These are phyloP conservation scores for Penicillium tannophilum DNA, from an alignment of 495 filamentous ascomycete species.

Conservation along the genomic window DNA sequence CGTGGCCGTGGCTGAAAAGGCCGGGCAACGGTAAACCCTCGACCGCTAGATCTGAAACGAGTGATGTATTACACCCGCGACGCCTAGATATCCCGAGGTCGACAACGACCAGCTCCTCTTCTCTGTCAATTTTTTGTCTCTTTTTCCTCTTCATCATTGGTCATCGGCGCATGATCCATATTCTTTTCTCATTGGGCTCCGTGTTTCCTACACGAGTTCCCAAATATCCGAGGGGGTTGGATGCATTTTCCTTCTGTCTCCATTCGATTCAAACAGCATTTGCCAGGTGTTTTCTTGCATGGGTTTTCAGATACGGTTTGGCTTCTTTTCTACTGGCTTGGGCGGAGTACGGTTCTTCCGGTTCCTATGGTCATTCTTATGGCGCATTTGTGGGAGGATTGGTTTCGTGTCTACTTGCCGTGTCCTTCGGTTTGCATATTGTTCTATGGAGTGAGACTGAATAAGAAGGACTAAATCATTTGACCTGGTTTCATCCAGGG, in stretches of 20 bases:
- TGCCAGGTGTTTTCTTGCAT: slow-evolving; percentile 24
- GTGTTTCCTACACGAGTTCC: slow-evolving; percentile 13
- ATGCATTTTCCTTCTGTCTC: neutral
- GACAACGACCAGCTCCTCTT: slow-evolving; percentile 10
- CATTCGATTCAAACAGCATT: slow-evolving; percentile 14
- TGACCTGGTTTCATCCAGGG: neutral
- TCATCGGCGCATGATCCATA: slow-evolving; percentile 23
- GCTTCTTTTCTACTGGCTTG: slow-evolving; percentile 8
- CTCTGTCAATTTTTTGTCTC: slow-evolving; percentile 19
- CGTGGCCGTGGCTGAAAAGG: slow-evolving; percentile 36
- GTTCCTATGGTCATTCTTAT: slow-evolving; percentile 6
- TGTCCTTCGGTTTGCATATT: neutral
- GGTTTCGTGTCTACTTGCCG: neutral
- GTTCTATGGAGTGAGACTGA: neutral
- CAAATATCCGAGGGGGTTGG: slow-evolving; percentile 3
- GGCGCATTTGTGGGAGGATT: slow-evolving; percentile 1
- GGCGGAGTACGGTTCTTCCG: slow-evolving; percentile 12
- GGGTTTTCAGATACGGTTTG: slow-evolving; percentile 5
- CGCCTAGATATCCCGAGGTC: slow-evolving; percentile 16
- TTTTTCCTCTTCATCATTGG: slow-evolving; percentile 9
- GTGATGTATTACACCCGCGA: slow-evolving; percentile 17
- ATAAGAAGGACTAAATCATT: neutral
- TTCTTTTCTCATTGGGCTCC: slow-evolving; percentile 2
- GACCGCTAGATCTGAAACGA: slow-evolving; percentile 7
- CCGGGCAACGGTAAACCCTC: slow-evolving; percentile 8